Conservation (phyloP, 805 yeast species). For the Candida saitoana region DNA sequence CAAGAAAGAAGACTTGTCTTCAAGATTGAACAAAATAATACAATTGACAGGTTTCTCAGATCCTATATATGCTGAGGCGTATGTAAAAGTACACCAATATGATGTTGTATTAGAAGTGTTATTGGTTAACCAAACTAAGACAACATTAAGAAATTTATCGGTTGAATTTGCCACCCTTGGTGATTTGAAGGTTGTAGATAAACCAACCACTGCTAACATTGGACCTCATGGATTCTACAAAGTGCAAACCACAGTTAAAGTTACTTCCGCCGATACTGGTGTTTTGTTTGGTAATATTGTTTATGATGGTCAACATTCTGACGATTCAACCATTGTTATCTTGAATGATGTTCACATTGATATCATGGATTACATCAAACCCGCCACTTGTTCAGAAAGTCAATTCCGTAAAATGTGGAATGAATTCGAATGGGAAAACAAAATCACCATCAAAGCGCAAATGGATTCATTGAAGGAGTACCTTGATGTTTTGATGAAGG, state of each 20-base stretch:
- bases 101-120: slow-evolving; percentile 93
- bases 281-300: slow-evolving; percentile 96
- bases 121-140: slow-evolving; percentile 89
- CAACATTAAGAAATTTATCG: slow-evolving; percentile 82
- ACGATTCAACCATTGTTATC: slow-evolving; percentile 84
- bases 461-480: slow-evolving; percentile 68
- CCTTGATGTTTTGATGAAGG: slow-evolving; percentile 67
- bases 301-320: slow-evolving; percentile 93
- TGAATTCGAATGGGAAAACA: slow-evolving; percentile 99
- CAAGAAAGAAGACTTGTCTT: slow-evolving; percentile 57
- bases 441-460: slow-evolving; percentile 78
- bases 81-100: slow-evolving; percentile 91
- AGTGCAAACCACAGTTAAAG: slow-evolving; percentile 84
- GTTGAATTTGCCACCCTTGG: slow-evolving; percentile 97
- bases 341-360: slow-evolving; percentile 93
- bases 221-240: slow-evolving; percentile 98
- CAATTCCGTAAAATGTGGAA: slow-evolving; percentile 98
- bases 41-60: slow-evolving; percentile 98
- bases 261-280: slow-evolving; percentile 96
- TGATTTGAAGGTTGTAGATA: slow-evolving; percentile 90
- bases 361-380: slow-evolving; percentile 95
- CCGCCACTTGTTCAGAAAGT: slow-evolving; percentile 84
- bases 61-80: slow-evolving; percentile 97
- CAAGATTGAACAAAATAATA: slow-evolving; percentile 81
- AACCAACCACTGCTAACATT: slow-evolving; percentile 81